Evolutionary conservation across 768 basidiomycete species (phyloP).

Genomic region (Boletus sp.): DNA sequence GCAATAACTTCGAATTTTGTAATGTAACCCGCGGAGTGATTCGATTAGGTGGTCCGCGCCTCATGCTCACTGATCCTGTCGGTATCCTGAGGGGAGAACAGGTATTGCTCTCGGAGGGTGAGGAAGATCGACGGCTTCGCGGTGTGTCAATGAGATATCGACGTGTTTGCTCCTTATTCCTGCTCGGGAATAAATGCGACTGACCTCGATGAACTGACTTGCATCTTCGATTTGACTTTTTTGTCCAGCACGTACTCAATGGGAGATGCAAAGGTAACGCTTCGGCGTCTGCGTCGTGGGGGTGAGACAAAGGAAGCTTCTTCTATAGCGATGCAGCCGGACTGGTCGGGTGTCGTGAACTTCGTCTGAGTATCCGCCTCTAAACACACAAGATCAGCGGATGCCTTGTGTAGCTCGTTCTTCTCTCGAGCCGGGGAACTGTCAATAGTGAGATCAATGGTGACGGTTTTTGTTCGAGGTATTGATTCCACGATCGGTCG

Average conservation of each 20-base stretch:
- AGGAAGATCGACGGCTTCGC: not conserved
- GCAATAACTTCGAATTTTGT: slow-evolving; percentile 3
- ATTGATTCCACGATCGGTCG: slow-evolving; percentile 8
- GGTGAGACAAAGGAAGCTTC: not conserved
- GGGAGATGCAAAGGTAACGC: slow-evolving; percentile 32
- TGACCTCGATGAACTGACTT: slow-evolving; percentile 6
- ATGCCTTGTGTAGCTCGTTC: not conserved
- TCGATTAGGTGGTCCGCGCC: slow-evolving; percentile 1
- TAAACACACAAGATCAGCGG: not conserved
- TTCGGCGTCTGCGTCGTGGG: slow-evolving; percentile 16
- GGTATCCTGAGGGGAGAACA: slow-evolving; percentile 20
- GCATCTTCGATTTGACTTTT: not conserved
- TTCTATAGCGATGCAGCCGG: not conserved
- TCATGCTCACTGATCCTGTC: not conserved
- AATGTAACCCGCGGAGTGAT: not conserved
- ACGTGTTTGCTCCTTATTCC: not conserved
- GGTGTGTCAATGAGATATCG: not conserved
- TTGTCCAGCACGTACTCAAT: slow-evolving; percentile 13
- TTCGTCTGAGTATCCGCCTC: not conserved
- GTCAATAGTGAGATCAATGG: slow-evolving; percentile 47
- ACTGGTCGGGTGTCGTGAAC: not conserved
- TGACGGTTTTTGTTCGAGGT: slow-evolving; percentile 27
- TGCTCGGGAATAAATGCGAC: not conserved
- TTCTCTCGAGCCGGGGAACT: slow-evolving; percentile 20
- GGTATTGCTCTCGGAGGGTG: slow-evolving; percentile 6